Evolutionary conservation across 169 alveolate species (phyloP).

Genomic region (Eimeria acervulina): DNA sequence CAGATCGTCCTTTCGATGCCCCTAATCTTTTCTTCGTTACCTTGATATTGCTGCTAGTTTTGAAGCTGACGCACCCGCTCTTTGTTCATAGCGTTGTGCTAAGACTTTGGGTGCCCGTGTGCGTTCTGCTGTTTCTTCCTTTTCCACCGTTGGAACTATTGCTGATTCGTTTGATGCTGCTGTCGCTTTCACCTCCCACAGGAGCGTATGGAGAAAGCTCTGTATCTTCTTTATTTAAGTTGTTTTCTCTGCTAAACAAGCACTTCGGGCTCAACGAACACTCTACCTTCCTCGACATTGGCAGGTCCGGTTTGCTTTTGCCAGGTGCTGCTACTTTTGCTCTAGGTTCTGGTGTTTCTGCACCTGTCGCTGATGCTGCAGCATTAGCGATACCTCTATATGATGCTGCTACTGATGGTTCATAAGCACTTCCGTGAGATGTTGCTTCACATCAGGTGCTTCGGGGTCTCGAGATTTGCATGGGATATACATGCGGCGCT

Average conservation of each 20-base stretch:
- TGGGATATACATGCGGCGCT: not conserved
- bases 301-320: slow-evolving; percentile 43
- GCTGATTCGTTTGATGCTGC: not conserved
- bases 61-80: not conserved
- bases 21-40: no score
- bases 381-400: not conserved
- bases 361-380: not conserved
- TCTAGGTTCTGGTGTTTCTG: not conserved
- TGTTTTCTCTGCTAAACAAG: slow-evolving; percentile 49
- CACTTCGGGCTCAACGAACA: slow-evolving; percentile 44
- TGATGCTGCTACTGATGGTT: not conserved
- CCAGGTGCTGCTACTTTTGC: not conserved
- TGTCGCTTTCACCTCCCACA: not conserved
- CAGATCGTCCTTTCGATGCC: not conserved
- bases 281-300: slow-evolving; percentile 77
- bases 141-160: not conserved
- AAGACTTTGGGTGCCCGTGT: not conserved
- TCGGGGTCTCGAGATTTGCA: not conserved
- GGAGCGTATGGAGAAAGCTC: slow-evolving; percentile 82
- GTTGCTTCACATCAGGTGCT: not conserved
- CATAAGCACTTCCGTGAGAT: not conserved
- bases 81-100: no score
- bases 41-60: not conserved
- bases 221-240: slow-evolving; percentile 45
- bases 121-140: not conserved